These are phyloP conservation scores for Penicillium ucsense DNA, from an alignment of 495 filamentous ascomycete species.

Conservation along the genomic window DNA sequence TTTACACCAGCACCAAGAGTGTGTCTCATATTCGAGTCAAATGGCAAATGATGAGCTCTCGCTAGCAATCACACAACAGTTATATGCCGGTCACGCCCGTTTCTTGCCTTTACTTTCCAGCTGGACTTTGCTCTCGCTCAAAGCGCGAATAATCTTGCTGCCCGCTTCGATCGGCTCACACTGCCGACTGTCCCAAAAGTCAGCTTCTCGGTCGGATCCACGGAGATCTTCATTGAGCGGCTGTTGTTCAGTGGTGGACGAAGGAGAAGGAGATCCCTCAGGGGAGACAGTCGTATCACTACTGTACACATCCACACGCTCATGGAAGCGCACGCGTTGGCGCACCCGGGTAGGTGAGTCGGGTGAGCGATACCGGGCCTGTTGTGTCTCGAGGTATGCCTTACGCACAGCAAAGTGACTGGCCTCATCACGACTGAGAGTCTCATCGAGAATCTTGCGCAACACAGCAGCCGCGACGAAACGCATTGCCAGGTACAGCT, in stretches of 20 bases:
- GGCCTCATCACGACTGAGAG: conserved; percentile 63
- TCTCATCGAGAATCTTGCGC: conserved; percentile 65
- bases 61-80: background rate
- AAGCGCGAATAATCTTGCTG: conserved; percentile 28
- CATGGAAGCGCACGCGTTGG: conserved; percentile 30
- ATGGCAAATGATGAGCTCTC: background rate
- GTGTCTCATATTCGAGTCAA: background rate
- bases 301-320: conserved; percentile 30
- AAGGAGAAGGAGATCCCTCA: conserved; percentile 10
- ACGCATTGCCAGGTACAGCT: conserved; percentile 64
- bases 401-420: conserved; percentile 65
- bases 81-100: conserved; percentile 5
- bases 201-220: conserved; percentile 18
- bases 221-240: conserved; percentile 18
- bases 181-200: conserved; percentile 24
- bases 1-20: background rate
- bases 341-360: conserved; percentile 11
- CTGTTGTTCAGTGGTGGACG: conserved; percentile 7
- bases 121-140: conserved; percentile 8
- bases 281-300: conserved; percentile 5
- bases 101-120: conserved; percentile 7
- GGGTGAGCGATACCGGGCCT: background rate
- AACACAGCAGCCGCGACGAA: conserved; percentile 57
- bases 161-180: conserved; percentile 25
- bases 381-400: conserved; percentile 43